A percentile compares a stretch with the other conserved stretches of the same genome.
These are phyloP conservation scores for Fistulifera pelliculosa DNA, from an alignment of 108 stramenopile genomes.

Conservation along the genomic window DNA sequence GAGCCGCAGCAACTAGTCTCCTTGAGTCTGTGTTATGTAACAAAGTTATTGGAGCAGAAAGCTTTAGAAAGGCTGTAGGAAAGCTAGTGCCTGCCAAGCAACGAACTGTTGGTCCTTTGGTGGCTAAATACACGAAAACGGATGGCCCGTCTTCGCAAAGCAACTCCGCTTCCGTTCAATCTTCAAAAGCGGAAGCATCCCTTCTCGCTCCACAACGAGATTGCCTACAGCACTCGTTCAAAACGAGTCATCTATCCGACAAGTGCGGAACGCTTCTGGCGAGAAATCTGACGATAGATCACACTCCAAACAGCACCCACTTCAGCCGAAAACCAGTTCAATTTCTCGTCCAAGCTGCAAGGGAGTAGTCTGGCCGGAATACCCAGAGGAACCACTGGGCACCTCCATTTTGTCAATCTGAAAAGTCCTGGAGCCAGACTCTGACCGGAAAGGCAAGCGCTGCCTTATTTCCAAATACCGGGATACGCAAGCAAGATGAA, in stretches of 20 bases:
- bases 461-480: constrained; percentile 55
- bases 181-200: no score
- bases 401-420: constrained; percentile 23
- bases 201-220: not conserved
- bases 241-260: not conserved
- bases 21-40: constrained; percentile 23
- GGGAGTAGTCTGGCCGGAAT: constrained; percentile 61
- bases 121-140: constrained; percentile 33
- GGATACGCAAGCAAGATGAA: constrained; percentile 70
- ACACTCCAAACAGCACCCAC: not conserved
- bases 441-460: constrained; percentile 31
- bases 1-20: constrained; percentile 59
- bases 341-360: not conserved
- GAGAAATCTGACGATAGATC: not conserved
- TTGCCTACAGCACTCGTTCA: constrained; percentile 3
- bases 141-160: constrained; percentile 1
- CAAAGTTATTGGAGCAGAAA: constrained; percentile 25
- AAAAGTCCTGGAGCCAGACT: constrained; percentile 55
- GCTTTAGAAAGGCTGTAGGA: constrained; percentile 31
- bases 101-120: constrained; percentile 50
- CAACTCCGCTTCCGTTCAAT: no score
- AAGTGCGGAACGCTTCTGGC: not conserved
- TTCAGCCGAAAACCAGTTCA: not conserved
- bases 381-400: constrained; percentile 68
- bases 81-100: constrained; percentile 76